Conservation (phyloP, 1,284 basidiomycete species). For the Leccinum angustisporum region DNA sequence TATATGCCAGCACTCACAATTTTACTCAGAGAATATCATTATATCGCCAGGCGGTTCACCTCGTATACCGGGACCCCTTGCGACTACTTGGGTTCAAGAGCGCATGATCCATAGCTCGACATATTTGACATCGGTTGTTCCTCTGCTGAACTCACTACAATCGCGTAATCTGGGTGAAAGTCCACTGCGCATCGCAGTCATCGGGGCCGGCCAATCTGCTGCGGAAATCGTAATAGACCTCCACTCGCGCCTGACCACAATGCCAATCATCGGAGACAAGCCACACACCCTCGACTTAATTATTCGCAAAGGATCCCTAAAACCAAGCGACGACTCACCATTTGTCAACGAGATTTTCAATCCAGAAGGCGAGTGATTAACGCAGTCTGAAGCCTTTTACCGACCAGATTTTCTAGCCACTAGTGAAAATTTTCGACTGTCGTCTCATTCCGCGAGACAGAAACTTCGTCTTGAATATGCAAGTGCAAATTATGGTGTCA, state of each 20-base stretch:
- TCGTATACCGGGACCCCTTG: slow-evolving; percentile 42
- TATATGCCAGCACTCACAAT: slow-evolving; percentile 13
- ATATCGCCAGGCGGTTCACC: slow-evolving; percentile 55
- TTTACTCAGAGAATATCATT: slow-evolving; percentile 43
- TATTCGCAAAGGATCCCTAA: slow-evolving; percentile 53
- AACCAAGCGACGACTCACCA: slow-evolving; percentile 57
- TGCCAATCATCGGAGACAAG: slow-evolving; percentile 23
- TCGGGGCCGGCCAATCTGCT: slow-evolving; percentile 57
- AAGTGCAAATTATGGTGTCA: slow-evolving; percentile 57
- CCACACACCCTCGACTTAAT: slow-evolving; percentile 52
- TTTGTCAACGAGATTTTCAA: slow-evolving; percentile 64
- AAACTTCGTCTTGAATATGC: slow-evolving; percentile 46
- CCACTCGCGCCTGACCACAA: slow-evolving; percentile 40
- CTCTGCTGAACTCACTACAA: slow-evolving; percentile 36
- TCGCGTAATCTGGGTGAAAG: slow-evolving; percentile 15
- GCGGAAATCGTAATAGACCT: slow-evolving; percentile 56
- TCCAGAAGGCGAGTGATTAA: slow-evolving; percentile 41
- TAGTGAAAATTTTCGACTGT: slow-evolving; percentile 41
- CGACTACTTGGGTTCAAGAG: slow-evolving; percentile 34
- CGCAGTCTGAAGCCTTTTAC: not conserved
- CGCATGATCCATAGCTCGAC: slow-evolving; percentile 46
- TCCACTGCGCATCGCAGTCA: slow-evolving; percentile 48
- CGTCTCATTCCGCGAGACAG: slow-evolving; percentile 38
- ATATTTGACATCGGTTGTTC: slow-evolving; percentile 42
- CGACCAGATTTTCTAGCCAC: slow-evolving; percentile 35